A percentile compares a stretch with the other conserved stretches of the same genome.
These are phyloP conservation scores for Tephrocybe rancida DNA, from an alignment of 768 basidiomycete species.

Conservation along the genomic window DNA sequence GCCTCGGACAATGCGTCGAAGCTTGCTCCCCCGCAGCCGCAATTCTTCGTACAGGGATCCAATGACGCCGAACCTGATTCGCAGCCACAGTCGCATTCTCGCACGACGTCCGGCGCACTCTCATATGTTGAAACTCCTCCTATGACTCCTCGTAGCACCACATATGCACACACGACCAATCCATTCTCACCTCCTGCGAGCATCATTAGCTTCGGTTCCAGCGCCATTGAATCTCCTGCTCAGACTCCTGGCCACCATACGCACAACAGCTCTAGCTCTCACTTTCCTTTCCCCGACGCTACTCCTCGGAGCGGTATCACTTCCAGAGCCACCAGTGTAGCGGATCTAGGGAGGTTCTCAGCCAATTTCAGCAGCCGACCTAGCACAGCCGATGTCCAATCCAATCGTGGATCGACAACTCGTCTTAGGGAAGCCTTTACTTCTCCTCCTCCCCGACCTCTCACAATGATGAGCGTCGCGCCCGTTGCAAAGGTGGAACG, in stretches of 20 bases:
- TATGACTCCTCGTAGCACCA: slow-evolving; percentile 40
- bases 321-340: slow-evolving; percentile 41
- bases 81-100: slow-evolving; percentile 30
- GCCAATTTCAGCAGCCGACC: slow-evolving; percentile 41
- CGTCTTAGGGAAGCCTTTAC: slow-evolving; percentile 59
- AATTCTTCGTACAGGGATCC: slow-evolving; percentile 28
- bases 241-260: slow-evolving; percentile 24
- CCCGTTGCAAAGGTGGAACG: slow-evolving; percentile 44
- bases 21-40: slow-evolving; percentile 33
- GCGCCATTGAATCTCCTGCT: slow-evolving; percentile 30
- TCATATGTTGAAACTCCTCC: slow-evolving; percentile 40
- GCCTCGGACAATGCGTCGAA: slow-evolving; percentile 26
- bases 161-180: slow-evolving; percentile 36
- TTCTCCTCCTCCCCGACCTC: slow-evolving; percentile 57
- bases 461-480: slow-evolving; percentile 54
- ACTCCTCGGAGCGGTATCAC: slow-evolving; percentile 37
- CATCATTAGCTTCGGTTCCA: slow-evolving; percentile 43
- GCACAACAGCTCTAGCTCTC: slow-evolving; percentile 17
- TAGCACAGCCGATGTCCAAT: slow-evolving; percentile 28
- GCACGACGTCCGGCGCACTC: slow-evolving; percentile 31
- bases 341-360: slow-evolving; percentile 42
- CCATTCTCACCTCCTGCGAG: slow-evolving; percentile 58
- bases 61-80: slow-evolving; percentile 32
- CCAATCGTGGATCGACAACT: slow-evolving; percentile 36
- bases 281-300: slow-evolving; percentile 36